These are phyloP conservation scores for Spinellus fusiger DNA, from an alignment of 192 early-diverging fungal genomes.

Conservation along the genomic window DNA sequence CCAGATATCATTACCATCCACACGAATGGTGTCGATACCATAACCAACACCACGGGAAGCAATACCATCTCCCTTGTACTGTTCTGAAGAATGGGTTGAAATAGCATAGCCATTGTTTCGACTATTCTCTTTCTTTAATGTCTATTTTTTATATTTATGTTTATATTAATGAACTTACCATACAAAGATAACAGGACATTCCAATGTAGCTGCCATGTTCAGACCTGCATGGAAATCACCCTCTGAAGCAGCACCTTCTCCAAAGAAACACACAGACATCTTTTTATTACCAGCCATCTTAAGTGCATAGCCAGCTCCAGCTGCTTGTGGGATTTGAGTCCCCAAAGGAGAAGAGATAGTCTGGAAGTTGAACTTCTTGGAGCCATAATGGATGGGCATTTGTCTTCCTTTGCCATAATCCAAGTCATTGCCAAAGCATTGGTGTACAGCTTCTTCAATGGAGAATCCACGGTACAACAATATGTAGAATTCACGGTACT, in stretches of 20 bases:
- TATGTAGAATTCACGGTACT: constrained; percentile 95
- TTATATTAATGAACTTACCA: constrained; percentile 50
- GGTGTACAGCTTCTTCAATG: constrained; percentile 91
- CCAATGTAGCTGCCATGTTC: constrained; percentile 94
- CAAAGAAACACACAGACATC: constrained; percentile 92
- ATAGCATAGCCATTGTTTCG: constrained; percentile 99
- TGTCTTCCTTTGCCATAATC: constrained; percentile 95
- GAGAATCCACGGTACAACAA: constrained; percentile 94
- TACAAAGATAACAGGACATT: constrained; percentile 89
- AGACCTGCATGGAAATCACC: constrained; percentile 97
- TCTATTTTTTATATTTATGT: not conserved
- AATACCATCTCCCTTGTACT: constrained; percentile 97
- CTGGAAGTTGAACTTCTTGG: constrained; percentile 81
- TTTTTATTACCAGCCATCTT: constrained; percentile 74
- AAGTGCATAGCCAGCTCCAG: constrained; percentile 91
- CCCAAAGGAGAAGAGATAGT: constrained; percentile 95
- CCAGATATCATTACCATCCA: constrained; percentile 98
- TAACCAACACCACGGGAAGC: constrained; percentile 92
- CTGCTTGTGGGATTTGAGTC: constrained; percentile 97
- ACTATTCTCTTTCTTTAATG: constrained; percentile 30
- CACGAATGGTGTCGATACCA: constrained; percentile 94
- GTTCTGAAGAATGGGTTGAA: constrained; percentile 89
- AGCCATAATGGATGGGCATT: constrained; percentile 98
- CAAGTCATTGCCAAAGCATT: constrained; percentile 86
- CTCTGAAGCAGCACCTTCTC: constrained; percentile 95